phyloP scores from a whole-genome alignment of 1,284 basidiomycete genomes.

The Pseudozyma tsukubaensis region DNA sequence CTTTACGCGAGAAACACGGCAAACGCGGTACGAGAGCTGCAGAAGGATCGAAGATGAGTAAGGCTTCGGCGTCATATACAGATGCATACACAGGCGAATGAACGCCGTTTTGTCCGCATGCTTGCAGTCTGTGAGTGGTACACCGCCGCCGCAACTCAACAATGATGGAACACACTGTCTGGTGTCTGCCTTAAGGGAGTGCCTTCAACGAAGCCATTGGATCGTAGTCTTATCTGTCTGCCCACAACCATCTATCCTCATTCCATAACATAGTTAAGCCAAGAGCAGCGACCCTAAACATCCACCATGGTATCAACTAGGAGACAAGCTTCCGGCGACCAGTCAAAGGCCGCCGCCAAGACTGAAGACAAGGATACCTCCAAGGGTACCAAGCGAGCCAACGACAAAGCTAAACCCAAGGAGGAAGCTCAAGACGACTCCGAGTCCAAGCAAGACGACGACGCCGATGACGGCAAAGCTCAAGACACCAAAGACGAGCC shows the following conservation, averaged over 20 bases:
- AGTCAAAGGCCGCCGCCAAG: conserved; percentile 1
- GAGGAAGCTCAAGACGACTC: conserved; percentile 4
- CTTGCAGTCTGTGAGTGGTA: too few relatives aligned
- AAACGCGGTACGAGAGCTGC: background rate
- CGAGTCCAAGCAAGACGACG: conserved; percentile 9
- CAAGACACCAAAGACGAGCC: background rate
- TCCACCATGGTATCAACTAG: conserved; percentile 38
- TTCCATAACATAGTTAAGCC: background rate
- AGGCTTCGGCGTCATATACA: conserved; percentile 26
- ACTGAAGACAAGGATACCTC: background rate
- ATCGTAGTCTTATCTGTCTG: too few relatives aligned
- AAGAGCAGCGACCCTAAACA: background rate
- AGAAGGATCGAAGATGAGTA: conserved; percentile 29
- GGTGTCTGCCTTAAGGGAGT: too few relatives aligned
- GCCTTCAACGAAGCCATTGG: too few relatives aligned
- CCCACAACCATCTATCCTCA: conserved; percentile 1
- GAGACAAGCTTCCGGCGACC: conserved; percentile 22
- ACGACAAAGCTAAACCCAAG: conserved; percentile 10
- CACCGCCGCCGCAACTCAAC: too few relatives aligned
- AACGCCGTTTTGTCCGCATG: too few relatives aligned
- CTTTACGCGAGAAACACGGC: conserved; percentile 24
- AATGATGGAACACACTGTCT: too few relatives aligned
- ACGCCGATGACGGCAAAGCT: background rate
- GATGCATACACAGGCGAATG: too few relatives aligned
- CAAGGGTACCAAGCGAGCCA: conserved; percentile 14